Percentiles rank a stretch among this genome's conserved stretches.
These are phyloP conservation scores for Aspergillus ochraceoroseus DNA, from an alignment of 2,329 filamentous ascomycete species.

Conservation along the genomic window DNA sequence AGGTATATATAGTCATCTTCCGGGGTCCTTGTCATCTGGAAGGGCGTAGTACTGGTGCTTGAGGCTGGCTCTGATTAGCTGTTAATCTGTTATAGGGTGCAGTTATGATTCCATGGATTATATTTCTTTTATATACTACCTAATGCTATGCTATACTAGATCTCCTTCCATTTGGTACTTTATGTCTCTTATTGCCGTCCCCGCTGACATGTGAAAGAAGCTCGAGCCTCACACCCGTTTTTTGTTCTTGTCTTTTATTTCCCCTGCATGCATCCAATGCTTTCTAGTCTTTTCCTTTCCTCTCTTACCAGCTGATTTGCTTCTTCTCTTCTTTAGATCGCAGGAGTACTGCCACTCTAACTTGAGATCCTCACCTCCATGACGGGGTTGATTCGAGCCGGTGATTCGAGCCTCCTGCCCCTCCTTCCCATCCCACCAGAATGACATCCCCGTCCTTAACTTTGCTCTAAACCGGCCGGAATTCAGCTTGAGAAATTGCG, in stretches of 20 bases:
- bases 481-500: neutral
- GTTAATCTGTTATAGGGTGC: no score
- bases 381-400: neutral
- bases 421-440: neutral
- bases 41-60: no score
- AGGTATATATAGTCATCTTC: no score
- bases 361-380: neutral
- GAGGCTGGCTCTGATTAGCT: no score
- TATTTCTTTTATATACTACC: no score
- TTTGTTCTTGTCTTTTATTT: no score
- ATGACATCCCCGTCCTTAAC: constrained; percentile 7
- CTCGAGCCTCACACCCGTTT: constrained; percentile 4
- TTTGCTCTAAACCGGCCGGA: neutral
- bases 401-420: neutral
- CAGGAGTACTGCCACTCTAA: no score
- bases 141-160: no score
- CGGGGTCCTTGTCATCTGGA: no score
- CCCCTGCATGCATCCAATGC: neutral
- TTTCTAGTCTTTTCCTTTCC: neutral
- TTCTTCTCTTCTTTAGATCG: neutral
- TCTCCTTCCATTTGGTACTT: no score
- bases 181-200: neutral
- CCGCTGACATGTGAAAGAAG: constrained; percentile 11
- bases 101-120: no score
- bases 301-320: neutral